Conservation (phyloP, 108 stramenopile species). For the Cyclostephanos invisitatus region DNA sequence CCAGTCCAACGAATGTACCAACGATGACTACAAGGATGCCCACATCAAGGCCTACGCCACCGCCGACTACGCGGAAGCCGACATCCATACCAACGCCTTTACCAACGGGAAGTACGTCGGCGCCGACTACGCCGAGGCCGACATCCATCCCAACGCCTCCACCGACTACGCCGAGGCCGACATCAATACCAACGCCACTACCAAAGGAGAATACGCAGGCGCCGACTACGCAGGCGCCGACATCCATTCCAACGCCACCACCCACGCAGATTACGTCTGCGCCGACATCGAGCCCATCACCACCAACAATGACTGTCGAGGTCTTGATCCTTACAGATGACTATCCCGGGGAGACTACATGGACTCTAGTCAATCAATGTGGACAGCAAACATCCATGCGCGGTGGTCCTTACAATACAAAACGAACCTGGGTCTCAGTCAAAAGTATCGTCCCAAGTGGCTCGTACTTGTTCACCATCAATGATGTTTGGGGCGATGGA, state of each 20-base stretch:
- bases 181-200: too few species aligned
- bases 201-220: too few species aligned
- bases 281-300: neutral
- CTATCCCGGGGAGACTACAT: slow-evolving; percentile 6
- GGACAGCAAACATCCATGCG: too few species aligned
- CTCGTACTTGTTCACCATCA: slow-evolving; percentile 17
- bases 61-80: neutral
- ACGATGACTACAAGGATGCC: neutral
- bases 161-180: neutral
- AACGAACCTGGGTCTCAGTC: neutral
- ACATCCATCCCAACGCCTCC: neutral
- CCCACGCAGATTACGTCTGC: too few species aligned
- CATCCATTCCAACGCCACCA: too few species aligned
- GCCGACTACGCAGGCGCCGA: too few species aligned
- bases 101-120: neutral
- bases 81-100: neutral
- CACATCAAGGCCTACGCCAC: neutral
- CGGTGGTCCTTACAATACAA: too few species aligned
- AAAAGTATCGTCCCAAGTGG: neutral
- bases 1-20: neutral
- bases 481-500: slow-evolving; percentile 33
- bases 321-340: neutral
- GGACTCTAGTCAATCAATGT: slow-evolving; percentile 10
- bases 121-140: neutral
- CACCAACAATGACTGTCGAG: neutral